Evolutionary conservation across 2,329 filamentous ascomycete genomes (phyloP).

Genomic region (Colletotrichum truncatum): DNA sequence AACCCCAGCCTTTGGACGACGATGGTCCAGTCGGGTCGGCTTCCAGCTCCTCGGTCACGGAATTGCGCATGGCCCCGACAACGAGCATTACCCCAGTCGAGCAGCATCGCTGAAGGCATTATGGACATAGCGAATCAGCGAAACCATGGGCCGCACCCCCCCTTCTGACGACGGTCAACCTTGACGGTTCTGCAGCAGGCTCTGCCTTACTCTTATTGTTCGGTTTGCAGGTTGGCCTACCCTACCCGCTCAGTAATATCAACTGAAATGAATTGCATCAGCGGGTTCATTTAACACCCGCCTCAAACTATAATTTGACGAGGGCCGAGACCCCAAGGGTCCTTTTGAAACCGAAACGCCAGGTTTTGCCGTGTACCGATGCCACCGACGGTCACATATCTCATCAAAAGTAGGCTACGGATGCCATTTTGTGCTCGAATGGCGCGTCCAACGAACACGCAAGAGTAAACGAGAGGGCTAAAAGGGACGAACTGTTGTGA

Average conservation of each 20-base stretch:
- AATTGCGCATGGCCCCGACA: slow-evolving; percentile 17
- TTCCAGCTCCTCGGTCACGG: slow-evolving; percentile 20
- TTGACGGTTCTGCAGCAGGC: slow-evolving; percentile 1
- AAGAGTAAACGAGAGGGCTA: no score
- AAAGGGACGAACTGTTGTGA: no score
- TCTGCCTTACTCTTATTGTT: slow-evolving; percentile 24
- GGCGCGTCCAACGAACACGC: no score
- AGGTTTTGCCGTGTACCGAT: no score
- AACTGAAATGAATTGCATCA: slow-evolving; percentile 17
- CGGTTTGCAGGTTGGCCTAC: neutral
- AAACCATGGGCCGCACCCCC: neutral
- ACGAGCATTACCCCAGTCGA: slow-evolving; percentile 22
- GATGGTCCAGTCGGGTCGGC: slow-evolving; percentile 11
- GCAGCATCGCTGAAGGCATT: no score
- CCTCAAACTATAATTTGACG: slow-evolving; percentile 7
- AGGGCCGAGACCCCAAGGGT: neutral
- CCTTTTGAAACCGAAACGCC: neutral
- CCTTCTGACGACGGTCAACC: neutral
- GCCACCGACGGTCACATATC: no score
- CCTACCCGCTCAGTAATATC: neutral
- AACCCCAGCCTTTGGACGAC: neutral
- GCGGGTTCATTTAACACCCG: neutral
- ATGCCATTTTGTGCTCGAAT: no score
- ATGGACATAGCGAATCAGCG: no score
- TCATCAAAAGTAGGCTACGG: no score